Base-by-base conservation (phyloP, 306 rosid genomes). In the Begonia fuchsioides region DNA sequence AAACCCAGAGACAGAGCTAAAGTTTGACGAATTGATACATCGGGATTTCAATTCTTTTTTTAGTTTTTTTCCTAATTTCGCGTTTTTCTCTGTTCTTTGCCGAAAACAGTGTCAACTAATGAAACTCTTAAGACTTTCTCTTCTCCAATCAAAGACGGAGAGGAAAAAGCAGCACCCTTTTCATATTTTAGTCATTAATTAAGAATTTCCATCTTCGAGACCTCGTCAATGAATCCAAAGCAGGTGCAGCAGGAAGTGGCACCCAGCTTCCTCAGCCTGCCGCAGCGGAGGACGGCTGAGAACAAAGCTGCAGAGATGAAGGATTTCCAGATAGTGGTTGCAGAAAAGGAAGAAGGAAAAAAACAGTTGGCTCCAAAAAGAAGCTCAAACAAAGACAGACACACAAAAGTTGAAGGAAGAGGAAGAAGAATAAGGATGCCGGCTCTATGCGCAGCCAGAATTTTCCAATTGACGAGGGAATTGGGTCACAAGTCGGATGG, bases 371-470 rank as follows among this genome's bases (percentile, higher is more conserved):
- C 85, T n/a, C 95, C 98, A 1, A 90, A 90, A 66, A 69, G 95
- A 57, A 75, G 69, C 63, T 90, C 98, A 3, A 90, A 84, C 92
- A 90, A 90, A 51, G 98, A 90, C 60, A 56, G 97, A 3, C 97
- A 90, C 80, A 90, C 97, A 2, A 90, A 90, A 32, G 97, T 90
- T 1, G 97, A 90, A 64, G 97, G 97, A 4, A 73, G 97, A 26
- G 97, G 97, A 2, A 65, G 97, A 45, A 81, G 97, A 60, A 90
- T 90, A 68, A 71, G 97, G 77, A 90, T 90, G 95, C 97, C 97
- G 1, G 97, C 97, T 32, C 50, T 90, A 0, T 90, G 97, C 57
- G 97, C 97, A 6, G 97, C 97, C 0, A 68, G 97, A 57, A 84
- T 90, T 48, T 90, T 90, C 44, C 97, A 90, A 62, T 67, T 90